Conservation (phyloP, 2,329 filamentous ascomycete species). For the Neospermospora avenae region DNA sequence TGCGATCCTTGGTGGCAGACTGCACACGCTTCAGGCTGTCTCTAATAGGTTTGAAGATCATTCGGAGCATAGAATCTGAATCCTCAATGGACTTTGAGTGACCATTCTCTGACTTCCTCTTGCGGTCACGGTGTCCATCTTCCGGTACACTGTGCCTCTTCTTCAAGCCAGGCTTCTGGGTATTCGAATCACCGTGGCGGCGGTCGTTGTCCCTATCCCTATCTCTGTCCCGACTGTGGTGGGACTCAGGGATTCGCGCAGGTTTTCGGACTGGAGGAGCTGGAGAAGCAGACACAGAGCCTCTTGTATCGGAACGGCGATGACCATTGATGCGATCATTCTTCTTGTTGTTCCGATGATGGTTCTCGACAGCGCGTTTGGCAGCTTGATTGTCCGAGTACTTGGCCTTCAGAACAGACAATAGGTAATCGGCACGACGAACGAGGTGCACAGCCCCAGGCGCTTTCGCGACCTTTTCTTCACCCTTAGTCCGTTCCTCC, state of each 20-base stretch:
- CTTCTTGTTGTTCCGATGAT: constrained; percentile 93
- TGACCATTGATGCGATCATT: constrained; percentile 51
- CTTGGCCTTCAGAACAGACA: constrained; percentile 88
- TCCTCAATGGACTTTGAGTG: constrained; percentile 24
- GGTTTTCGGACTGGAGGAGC: constrained; percentile 53
- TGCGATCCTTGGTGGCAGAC: constrained; percentile 58
- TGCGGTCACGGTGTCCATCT: constrained; percentile 47
- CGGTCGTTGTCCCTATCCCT: constrained; percentile 42
- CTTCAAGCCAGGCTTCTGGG: constrained; percentile 47
- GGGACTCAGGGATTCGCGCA: constrained; percentile 35
- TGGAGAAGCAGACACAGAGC: constrained; percentile 68
- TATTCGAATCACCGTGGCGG: constrained; percentile 24
- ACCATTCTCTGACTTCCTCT: constrained; percentile 53
- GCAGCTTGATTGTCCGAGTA: constrained; percentile 74
- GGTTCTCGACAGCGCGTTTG: constrained; percentile 81
- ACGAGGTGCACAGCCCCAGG: constrained; percentile 97
- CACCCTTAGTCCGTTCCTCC: constrained; percentile 77
- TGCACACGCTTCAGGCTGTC: constrained; percentile 58
- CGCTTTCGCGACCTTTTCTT: constrained; percentile 73
- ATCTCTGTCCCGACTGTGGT: constrained; percentile 47
- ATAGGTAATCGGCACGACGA: constrained; percentile 87
- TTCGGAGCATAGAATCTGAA: constrained; percentile 39
- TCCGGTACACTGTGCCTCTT: constrained; percentile 57
- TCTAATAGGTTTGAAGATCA: constrained; percentile 53
- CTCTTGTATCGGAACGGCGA: constrained; percentile 55